These are phyloP conservation scores for Marasmius sp. DNA, from an alignment of 1,284 basidiomycete genomes.

Conservation along the genomic window DNA sequence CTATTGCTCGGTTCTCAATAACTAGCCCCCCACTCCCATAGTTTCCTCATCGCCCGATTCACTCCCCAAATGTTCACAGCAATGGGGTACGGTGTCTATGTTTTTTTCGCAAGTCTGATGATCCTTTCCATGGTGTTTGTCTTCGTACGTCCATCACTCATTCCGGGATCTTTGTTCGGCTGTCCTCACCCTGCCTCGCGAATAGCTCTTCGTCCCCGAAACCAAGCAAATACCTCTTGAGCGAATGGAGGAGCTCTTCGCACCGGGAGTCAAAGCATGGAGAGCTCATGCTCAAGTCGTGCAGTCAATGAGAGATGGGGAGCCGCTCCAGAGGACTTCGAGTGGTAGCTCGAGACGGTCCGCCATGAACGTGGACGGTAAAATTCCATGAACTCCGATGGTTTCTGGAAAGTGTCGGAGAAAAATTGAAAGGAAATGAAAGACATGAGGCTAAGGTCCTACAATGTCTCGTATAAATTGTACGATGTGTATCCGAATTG, in stretches of 20 bases:
- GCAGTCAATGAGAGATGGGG: not conserved
- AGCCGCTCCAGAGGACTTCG: not conserved
- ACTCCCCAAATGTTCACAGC: slow-evolving; percentile 35
- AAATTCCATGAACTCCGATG: too few relatives aligned
- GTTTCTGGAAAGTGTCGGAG: too few relatives aligned
- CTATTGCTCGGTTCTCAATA: not conserved
- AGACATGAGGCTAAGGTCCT: too few relatives aligned
- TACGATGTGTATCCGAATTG: too few relatives aligned
- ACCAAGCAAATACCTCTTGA: slow-evolving; percentile 35
- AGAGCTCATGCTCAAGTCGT: slow-evolving; percentile 15
- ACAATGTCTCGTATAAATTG: too few relatives aligned
- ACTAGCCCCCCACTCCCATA: slow-evolving; percentile 6
- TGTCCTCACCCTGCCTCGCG: not conserved
- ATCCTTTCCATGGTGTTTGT: slow-evolving; percentile 30
- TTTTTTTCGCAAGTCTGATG: slow-evolving; percentile 37
- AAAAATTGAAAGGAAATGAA: too few relatives aligned
- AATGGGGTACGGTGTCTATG: slow-evolving; percentile 37
- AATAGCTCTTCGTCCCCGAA: slow-evolving; percentile 32
- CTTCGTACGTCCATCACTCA: slow-evolving; percentile 20
- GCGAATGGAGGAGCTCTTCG: slow-evolving; percentile 37
- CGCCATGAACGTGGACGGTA: too few relatives aligned
- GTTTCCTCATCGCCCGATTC: slow-evolving; percentile 33
- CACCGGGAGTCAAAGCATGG: slow-evolving; percentile 17
- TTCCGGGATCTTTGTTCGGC: not conserved
- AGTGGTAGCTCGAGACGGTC: not conserved